Base-by-base conservation (phyloP, 768 basidiomycete genomes). In the Collybia sordida region DNA sequence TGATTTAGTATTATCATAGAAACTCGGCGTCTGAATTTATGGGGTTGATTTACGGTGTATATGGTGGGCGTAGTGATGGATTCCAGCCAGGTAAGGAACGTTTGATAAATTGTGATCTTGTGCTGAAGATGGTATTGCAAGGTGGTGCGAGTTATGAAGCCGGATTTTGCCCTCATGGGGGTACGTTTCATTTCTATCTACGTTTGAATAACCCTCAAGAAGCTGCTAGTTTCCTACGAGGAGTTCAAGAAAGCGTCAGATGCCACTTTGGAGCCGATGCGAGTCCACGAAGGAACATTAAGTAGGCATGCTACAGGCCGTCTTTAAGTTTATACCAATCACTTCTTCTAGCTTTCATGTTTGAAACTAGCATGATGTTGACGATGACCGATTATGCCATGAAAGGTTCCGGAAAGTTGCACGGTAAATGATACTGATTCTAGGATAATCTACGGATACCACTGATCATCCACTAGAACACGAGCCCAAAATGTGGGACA, bases 401-500 rank as follows among this genome's bases (percentile, higher is more conserved):
- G 70, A 75, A 82, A 42, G 65, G 78, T 25, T 75, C 77, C 17
- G 81, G 81, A 24, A 82, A 80, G 50, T 68, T 83, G 9, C 82
- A 85, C 53, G 75, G 82, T 82, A 51, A 39, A 74, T 62, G 15
- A 18, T 7, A 47, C 12, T 4, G 0, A 3, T 51, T 17, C n/a
- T 22, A 18, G 12, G 39, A 24, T 9, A 22, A n/a, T 8, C 39
- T 49, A 12, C 6, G 15, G 31, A 11, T 6, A 11, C 52, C 24
- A 8, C 21, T 5, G 21, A 18, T 0, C 45, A 2, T 35, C 31
- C 38, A 8, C 12, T 34, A 82, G 81, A 78, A 59, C 82, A 82
- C 61, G 82, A 83, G 55, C 82, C 81, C 15, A 75, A 73, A 65
- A 85, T 85, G 81, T 87, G 82, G 83, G 79, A 86, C 49, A 64